These are phyloP conservation scores for Pachyrhizus erosus DNA, from an alignment of 306 rosid species.

Conservation along the genomic window DNA sequence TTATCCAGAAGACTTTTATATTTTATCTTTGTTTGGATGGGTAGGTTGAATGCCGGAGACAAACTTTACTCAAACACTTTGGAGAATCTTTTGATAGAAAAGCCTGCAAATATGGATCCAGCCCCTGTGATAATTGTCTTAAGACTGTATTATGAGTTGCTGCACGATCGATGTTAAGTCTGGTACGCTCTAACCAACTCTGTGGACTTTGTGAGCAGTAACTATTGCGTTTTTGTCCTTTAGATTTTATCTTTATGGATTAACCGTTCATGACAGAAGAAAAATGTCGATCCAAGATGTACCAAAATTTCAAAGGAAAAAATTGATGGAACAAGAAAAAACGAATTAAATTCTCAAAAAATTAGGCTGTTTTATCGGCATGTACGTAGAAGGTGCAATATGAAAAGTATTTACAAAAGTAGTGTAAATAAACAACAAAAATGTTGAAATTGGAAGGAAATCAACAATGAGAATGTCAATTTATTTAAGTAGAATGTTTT, in stretches of 20 bases:
- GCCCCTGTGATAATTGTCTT: conserved; percentile 90
- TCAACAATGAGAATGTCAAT: too few relatives aligned
- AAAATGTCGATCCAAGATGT: conserved; percentile 24
- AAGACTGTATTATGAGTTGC: conserved; percentile 56
- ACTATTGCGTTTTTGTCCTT: neutral
- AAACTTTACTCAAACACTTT: conserved; percentile 79
- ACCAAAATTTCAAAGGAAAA: neutral
- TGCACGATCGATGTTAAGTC: conserved; percentile 26
- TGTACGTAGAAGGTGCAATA: too few relatives aligned
- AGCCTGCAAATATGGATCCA: conserved; percentile 78
- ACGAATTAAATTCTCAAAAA: neutral
- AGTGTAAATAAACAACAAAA: too few relatives aligned
- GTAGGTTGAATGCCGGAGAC: conserved; percentile 87
- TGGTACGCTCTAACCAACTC: conserved; percentile 31
- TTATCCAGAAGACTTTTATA: neutral
- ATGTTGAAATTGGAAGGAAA: too few relatives aligned
- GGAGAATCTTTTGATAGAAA: conserved; percentile 82
- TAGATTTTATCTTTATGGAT: conserved; percentile 10
- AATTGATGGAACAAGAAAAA: neutral
- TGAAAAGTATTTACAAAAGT: too few relatives aligned
- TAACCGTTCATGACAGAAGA: neutral
- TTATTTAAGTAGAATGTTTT: too few relatives aligned
- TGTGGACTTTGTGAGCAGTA: neutral
- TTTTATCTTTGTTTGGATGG: conserved; percentile 31
- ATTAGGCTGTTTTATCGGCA: too few relatives aligned